Base-by-base conservation (phyloP, 192 early-diverging fungal species). In the Coemansia reversa region DNA sequence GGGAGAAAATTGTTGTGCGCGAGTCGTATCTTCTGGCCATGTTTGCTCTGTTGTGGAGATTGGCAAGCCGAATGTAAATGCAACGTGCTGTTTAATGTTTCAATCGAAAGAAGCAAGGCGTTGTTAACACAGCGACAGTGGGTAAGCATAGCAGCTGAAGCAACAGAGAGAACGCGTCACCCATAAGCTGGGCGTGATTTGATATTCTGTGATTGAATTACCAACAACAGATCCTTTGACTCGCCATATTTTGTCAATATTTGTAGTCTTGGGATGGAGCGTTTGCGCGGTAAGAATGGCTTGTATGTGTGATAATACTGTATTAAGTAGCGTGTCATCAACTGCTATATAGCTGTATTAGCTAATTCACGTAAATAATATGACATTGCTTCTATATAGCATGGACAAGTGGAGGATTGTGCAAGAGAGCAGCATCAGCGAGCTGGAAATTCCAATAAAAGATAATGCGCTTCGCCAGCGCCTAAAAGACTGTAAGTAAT, bases 21-120 rank as follows among this genome's bases (percentile, higher is more conserved):
- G 94, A 89, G 83, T 98, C 97, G 86, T 98, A 98, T 83, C 97
- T 86, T 76, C 97, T 86, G 28, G 97, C 91, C 95, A 97, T 98
- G 22, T 19, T 74, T 35, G 54, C 16, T 55, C 47, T 57, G n/a
- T 27, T 57, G 30, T 28, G 39, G 39, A 45, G 39, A 29, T 33
- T 33, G 55, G 32, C 33, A 33, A 56, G 55, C n/a, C 16, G 18
- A 56, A 58, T 58, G 24, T 42, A 58, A 39, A 60, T 39, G 18
- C 42, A n/a, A 47, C 42, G 28, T 60, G 58, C n/a, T 14, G 30
- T 42, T 62, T 62, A 51, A 52, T 51, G 50, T 25, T 25, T 24
- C 25, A 29, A n/a, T 23, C 20, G 16, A 32, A 32, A 61, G 18
- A 19, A 42, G 28, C 28, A 20, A 48, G 48, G 27, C 39, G 12